Evolutionary conservation across 1,139 yeast genomes (phyloP).

Genomic region (Eremothecium cymbalariae): DNA sequence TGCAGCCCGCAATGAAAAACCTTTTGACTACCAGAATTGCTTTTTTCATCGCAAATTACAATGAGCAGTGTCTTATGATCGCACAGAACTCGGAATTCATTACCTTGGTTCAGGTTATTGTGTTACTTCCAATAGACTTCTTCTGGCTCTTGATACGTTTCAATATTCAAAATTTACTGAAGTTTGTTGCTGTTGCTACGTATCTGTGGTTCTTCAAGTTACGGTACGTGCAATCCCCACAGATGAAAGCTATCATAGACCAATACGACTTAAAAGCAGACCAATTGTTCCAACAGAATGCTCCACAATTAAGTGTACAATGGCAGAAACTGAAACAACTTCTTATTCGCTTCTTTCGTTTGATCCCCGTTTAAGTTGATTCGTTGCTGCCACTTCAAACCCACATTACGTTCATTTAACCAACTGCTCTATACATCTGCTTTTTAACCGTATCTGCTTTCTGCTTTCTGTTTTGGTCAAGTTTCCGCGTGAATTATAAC

Average conservation of each 20-base stretch:
- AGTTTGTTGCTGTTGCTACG: conserved; percentile 14
- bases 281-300: conserved; percentile 10
- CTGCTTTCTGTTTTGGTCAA: no score
- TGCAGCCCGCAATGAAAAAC: conserved; percentile 16
- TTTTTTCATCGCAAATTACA: conserved; percentile 21
- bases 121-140: conserved; percentile 18
- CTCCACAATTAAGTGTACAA: conserved; percentile 12
- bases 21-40: conserved; percentile 16
- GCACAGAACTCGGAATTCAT: conserved; percentile 27
- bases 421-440: no score
- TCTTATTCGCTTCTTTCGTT: conserved; percentile 14
- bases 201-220: conserved; percentile 27
- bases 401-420: no score
- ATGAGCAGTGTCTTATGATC: conserved; percentile 20
- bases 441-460: no score
- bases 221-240: conserved; percentile 21
- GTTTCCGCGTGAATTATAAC: no score
- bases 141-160: conserved; percentile 12
- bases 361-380: conserved; percentile 9
- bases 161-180: conserved; percentile 11
- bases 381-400: no score
- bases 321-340: conserved; percentile 19
- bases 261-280: conserved; percentile 13
- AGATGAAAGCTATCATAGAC: conserved; percentile 15
- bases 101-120: conserved; percentile 19